A percentile compares a stretch with the other conserved stretches of the same genome.
Conservation (phyloP, 129 eudicot species). For the Pulicaria dysenterica region DNA sequence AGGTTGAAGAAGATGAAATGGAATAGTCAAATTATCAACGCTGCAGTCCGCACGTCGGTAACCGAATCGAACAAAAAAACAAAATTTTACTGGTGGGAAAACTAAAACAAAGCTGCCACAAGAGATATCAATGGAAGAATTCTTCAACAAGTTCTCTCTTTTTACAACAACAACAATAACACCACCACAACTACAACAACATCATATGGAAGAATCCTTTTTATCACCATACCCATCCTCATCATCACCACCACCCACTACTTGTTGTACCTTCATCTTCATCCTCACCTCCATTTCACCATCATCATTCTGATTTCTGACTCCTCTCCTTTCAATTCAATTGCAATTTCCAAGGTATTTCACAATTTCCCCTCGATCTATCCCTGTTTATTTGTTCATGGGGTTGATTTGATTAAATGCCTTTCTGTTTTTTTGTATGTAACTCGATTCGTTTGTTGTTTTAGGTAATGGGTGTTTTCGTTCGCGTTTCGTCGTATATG, state of each 20-base stretch:
- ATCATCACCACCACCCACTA: background rate
- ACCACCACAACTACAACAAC: background rate
- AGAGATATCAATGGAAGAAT: slow-evolving; percentile 45
- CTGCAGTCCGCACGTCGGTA: slow-evolving; percentile 37
- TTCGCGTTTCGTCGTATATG: no score
- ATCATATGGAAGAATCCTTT: slow-evolving; percentile 39
- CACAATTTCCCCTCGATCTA: background rate
- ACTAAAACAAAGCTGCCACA: slow-evolving; percentile 61
- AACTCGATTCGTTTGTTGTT: no score
- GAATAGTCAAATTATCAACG: slow-evolving; percentile 27
- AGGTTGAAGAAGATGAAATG: background rate
- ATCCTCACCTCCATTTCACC: slow-evolving; percentile 27
- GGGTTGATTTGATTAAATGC: background rate
- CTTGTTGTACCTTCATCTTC: background rate
- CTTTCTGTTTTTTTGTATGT: no score
- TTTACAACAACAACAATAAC: slow-evolving; percentile 34
- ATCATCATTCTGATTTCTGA: slow-evolving; percentile 28
- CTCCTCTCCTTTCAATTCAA: background rate
- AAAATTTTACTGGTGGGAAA: slow-evolving; percentile 49
- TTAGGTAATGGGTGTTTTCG: no score
- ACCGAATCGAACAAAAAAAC: slow-evolving; percentile 38
- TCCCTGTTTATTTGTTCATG: background rate
- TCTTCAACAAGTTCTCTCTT: slow-evolving; percentile 48
- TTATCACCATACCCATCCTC: background rate
- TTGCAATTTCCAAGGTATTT: slow-evolving; percentile 17